Evolutionary conservation across 1,284 basidiomycete genomes (phyloP), one percentile per base, ranked within the genome.

Genomic region (Microbotryum violaceum): DNA sequence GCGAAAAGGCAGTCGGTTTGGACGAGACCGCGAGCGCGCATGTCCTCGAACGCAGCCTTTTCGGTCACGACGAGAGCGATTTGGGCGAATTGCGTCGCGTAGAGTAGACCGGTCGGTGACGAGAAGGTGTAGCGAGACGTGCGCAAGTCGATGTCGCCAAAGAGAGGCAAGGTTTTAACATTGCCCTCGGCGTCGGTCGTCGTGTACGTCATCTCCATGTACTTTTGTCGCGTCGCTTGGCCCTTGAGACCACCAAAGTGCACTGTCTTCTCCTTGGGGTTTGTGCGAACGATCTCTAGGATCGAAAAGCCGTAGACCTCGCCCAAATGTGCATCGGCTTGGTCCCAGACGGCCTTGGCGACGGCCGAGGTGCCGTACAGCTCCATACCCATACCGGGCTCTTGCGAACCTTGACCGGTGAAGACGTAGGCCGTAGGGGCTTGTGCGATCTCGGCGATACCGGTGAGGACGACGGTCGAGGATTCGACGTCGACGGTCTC

Each of bases 191-290:
- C 91, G 78, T 96, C 93, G 80, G 91, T 67, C 57, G 69, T 23
- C 74, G 97, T 93, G 79, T 97, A 97, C 12, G 89, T 88, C 88
- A 98, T 96, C 71, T 93, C 90, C 91, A 97, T 97, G 80, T 97
- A 98, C 48, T 96, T 87, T 74, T 94, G 89, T 56, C 94, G 89
- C 70, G 97, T 97, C 6, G 87, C 91, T 75, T 97, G 92, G 50
- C 94, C 94, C 78, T 96, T 97, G 78, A 97, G 89, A 77, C 94
- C 94, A 81, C 96, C 96, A 71, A 98, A 98, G 78, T 98, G 94
- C 70, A 98, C 88, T 1, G 92, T 97, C 81, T 97, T 91, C 76
- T 89, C 85, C 81, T 92, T 94, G 47, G 92, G 91, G 75, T 96
- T 96, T 76, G 92, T 88, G 79, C 93, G 62, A 27, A 97, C 92